Base-by-base conservation (phyloP, 176 grass and related monocot species). In the Aegilops tauschii region DNA sequence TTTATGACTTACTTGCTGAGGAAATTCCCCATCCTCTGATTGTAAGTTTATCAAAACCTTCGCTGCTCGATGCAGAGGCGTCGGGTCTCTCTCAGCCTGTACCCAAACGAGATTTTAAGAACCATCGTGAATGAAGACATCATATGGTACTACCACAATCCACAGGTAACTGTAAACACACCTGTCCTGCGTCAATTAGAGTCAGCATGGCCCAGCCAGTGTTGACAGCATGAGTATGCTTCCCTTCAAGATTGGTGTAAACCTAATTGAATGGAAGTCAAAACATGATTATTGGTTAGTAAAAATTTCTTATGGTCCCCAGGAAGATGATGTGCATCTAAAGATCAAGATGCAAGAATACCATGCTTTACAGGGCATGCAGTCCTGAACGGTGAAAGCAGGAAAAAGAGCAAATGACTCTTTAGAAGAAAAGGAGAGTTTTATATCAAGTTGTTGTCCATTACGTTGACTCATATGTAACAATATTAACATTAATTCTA, bases 171-270 rank as follows among this genome's bases (percentile, higher is more conserved):
- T 9, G 69, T 28, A 65, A 37, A 92, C n/a, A 50, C 18, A 94
- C 97, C 97, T 94, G 97, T 35, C 94, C 92, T 71, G 94, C 94
- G 32, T 85, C 92, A 84, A 99, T 99, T 80, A 99, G 87, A 25
- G 94, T 54, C 54, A 99, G 73, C 92, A 96, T 91, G 36, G 90
- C 97, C 94, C 97, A 99, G 68, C 86, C 83, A 78, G 97, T 99
- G 59, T 94, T 99, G 69, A 96, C 94, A 11, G 92, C 97, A 73
- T 99, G 97, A 87, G 85, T n/a, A 30, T 68, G 81, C 39, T 87
- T 87, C 4, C 94, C 97, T 88, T 94, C 81, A 49, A 99, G 90
- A 89, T 99, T 91, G 36, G 94, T 94, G 82, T 93, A 99, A 78
- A 99, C 97, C 97, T 99, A 83, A 81, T 90, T 64, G 88, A 61